Base-by-base conservation (phyloP, 768 basidiomycete genomes). In the Leccinum rimulosum region DNA sequence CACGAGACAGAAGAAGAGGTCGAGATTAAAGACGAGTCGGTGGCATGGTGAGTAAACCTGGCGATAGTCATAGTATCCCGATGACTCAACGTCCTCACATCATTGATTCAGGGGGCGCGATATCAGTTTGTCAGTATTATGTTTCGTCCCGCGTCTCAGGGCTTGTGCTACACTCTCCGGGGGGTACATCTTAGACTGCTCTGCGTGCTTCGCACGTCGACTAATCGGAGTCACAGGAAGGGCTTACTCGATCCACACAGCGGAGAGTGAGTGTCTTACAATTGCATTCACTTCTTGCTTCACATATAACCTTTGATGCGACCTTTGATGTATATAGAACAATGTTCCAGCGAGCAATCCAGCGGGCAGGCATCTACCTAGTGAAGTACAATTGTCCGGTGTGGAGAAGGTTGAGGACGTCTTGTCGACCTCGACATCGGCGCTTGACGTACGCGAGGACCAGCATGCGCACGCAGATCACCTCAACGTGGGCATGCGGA, bases 41-140 rank as follows among this genome's bases (percentile, higher is more conserved):
- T 3, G 0, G 30, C 27, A n/a, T 51, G 54, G 66, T 66, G n/a
- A 50, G 66, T 55, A 4, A 43, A n/a, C 11, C 17, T 11, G n/a
- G 4, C 9, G 4, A 43, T 22, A 4, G 35, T 36, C 10, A n/a
- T 40, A 15, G 1, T 38, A 38, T 38, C 19, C 4, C 6, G 19
- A 1, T 19, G 7, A 25, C 6, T 28, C 15, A 10, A 4, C 5
- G 3, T 45, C 12, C 43, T 59, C 27, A 51, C 19, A 4, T 19
- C n/a, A 10, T 22, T 43, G n/a, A 35, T 35, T 33, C 22, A 66
- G 65, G 53, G 50, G 31, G n/a, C 10, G 6, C 8, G 36, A 50
- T 9, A 19, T 50, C 22, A 22, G 22, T 22, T 22, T 22, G 22
- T 22, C 28, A 22, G 6, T 5, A 5, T 14, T 2, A 19, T 43